These are phyloP conservation scores for Arthroderma sp. DNA, from an alignment of 2,329 filamentous ascomycete species.

Conservation along the genomic window DNA sequence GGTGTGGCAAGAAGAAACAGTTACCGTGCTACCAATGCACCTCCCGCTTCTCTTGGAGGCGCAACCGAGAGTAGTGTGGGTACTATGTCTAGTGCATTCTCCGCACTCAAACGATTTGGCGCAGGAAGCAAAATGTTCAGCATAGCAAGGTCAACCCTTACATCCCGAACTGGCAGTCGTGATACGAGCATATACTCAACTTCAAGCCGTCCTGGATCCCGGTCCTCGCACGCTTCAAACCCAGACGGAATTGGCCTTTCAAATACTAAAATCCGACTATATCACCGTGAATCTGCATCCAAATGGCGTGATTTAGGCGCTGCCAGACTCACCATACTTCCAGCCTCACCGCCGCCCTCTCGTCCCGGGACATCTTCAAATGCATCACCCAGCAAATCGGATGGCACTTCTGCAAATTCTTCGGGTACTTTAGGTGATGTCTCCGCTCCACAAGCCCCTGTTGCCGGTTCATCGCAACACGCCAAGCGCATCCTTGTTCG, in stretches of 20 bases:
- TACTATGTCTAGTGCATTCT: conserved; percentile 66
- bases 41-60: conserved; percentile 43
- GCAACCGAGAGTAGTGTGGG: conserved; percentile 63
- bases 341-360: conserved; percentile 27
- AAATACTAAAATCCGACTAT: conserved; percentile 76
- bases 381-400: conserved; percentile 33
- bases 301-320: conserved; percentile 91
- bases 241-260: conserved; percentile 49
- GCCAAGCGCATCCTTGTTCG: conserved; percentile 79
- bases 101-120: conserved; percentile 61
- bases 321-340: conserved; percentile 68
- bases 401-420: conserved; percentile 4
- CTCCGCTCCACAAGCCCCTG: conserved; percentile 5
- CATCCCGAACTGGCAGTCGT: conserved; percentile 40
- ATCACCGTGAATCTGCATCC: conserved; percentile 57
- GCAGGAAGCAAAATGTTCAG: conserved; percentile 64
- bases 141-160: conserved; percentile 64
- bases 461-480: conserved; percentile 42
- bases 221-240: conserved; percentile 23
- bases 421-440: conserved; percentile 12
- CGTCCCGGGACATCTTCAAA: conserved; percentile 33
- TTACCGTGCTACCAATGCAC: conserved; percentile 44
- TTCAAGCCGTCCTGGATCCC: conserved; percentile 33
- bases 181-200: conserved; percentile 48
- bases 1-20: conserved; percentile 34